These are phyloP conservation scores for Yueomyces sinensis DNA, from an alignment of 805 yeast genomes.

Conservation along the genomic window DNA sequence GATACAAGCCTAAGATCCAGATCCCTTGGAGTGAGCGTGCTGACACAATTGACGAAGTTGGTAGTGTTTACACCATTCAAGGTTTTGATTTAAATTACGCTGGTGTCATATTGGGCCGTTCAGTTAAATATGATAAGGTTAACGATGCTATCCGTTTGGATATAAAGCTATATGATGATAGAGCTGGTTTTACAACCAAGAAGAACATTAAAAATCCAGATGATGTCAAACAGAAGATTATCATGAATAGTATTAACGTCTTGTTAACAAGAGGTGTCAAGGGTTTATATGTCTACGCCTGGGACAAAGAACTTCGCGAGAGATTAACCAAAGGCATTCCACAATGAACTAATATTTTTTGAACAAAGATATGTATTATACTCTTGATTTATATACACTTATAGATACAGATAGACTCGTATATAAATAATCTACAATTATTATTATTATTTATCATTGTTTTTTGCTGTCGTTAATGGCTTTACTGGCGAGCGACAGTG, in stretches of 20 bases:
- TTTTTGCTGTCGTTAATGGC: too few species aligned
- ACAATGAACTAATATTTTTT: too few species aligned
- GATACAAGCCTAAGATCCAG: constrained; percentile 28
- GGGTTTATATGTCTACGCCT: constrained; percentile 31
- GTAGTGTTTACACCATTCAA: constrained; percentile 35
- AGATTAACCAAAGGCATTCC: too few species aligned
- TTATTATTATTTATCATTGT: too few species aligned
- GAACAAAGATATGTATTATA: too few species aligned
- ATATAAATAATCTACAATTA: too few species aligned
- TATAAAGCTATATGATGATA: constrained; percentile 31
- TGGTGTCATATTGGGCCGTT: constrained; percentile 33
- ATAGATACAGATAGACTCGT: too few species aligned
- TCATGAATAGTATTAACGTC: constrained; percentile 33
- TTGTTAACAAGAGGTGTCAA: constrained; percentile 33
- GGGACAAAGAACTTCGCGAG: constrained; percentile 27
- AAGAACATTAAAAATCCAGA: constrained; percentile 26
- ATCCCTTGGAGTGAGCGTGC: constrained; percentile 34
- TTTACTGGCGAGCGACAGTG: too few species aligned
- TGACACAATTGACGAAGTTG: constrained; percentile 35
- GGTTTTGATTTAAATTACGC: constrained; percentile 37
- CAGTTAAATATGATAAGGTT: constrained; percentile 27
- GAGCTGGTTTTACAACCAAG: constrained; percentile 33
- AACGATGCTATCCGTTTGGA: constrained; percentile 24
- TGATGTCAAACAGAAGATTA: constrained; percentile 27
- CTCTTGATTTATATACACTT: too few species aligned